Base-by-base conservation (phyloP, 2,329 filamentous ascomycete genomes). In the Xylaria arbuscula region DNA sequence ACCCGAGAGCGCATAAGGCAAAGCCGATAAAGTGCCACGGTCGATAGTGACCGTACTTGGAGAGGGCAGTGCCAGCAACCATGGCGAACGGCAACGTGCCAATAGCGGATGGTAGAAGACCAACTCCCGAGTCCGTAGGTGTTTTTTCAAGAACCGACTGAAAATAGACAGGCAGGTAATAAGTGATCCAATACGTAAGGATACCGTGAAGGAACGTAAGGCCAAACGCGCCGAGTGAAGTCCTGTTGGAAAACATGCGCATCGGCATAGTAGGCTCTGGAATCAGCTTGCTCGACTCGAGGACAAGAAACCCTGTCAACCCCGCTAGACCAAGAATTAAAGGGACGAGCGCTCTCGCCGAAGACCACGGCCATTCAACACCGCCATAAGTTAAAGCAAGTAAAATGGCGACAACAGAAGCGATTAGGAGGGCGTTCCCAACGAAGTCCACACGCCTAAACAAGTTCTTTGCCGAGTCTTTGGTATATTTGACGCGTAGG, bases 101-200 rank as follows among this genome's bases (percentile, higher is more conserved):
- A 1, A 11, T 19, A 7, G 17, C 24, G n/a, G 11, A n/a, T 9
- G 56, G 56, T 4, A 59, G 42, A 9, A 48, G 28, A 15, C 36
- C 22, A 1, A 59, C 56, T 7, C 56, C 56, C 0, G 56, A 47
- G 2, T 13, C n/a, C 5, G 22, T 48, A 11, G 56, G 40, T 15
- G 13, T 5, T 1, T 15, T 15, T 15, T 11, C 28, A 19, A 32
- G 3, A 19, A 11, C 56, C 1, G 40, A 34, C n/a, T 59, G 56
- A 17, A 59, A 48, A 48, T 59, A 59, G 11, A 59, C 1, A 10
- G 56, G 56, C 15, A 59, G 24, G 24, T 48, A 59, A n/a, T 59
- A 59, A 1, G 9, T 11, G 2, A 59, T 6, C 9, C 17, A 48
- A 24, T 58, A 34, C 11, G n/a, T 34, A 22, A 59, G 42, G 17